phyloP scores from a whole-genome alignment of 2,329 filamentous ascomycete genomes.

The Leptosphaerulina australis region DNA sequence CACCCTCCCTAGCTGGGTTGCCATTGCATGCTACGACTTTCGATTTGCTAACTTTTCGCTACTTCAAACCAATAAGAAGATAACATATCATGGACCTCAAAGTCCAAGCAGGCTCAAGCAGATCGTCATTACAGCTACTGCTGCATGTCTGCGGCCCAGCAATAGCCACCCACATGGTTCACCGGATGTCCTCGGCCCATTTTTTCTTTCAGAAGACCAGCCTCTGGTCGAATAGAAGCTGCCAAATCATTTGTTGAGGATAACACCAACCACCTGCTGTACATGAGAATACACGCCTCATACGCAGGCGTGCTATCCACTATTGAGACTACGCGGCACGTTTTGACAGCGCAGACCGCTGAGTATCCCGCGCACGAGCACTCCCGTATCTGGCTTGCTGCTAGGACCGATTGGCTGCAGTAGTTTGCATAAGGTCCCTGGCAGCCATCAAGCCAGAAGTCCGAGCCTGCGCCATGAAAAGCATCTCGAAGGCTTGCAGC shows the following conservation, averaged over 20 bases:
- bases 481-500: not conserved
- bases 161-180: slow-evolving; percentile 8
- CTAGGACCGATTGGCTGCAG: not conserved
- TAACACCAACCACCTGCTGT: not conserved
- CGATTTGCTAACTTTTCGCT: slow-evolving; percentile 3
- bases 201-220: not conserved
- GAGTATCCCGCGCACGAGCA: slow-evolving; percentile 1
- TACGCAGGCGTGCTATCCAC: not conserved
- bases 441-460: not conserved
- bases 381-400: slow-evolving; percentile 9
- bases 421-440: slow-evolving; percentile 8
- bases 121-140: slow-evolving; percentile 2
- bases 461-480: not conserved
- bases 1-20: not conserved
- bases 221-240: not conserved
- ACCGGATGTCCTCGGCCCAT: slow-evolving; percentile 8
- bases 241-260: slow-evolving; percentile 13
- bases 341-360: slow-evolving; percentile 17
- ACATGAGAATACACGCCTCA: slow-evolving; percentile 9
- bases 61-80: not conserved
- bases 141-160: not conserved
- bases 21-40: not conserved
- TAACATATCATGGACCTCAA: not conserved
- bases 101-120: not conserved
- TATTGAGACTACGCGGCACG: slow-evolving; percentile 2